Evolutionary conservation across 805 yeast species (phyloP).

Genomic region (Pichia kluyveri): DNA sequence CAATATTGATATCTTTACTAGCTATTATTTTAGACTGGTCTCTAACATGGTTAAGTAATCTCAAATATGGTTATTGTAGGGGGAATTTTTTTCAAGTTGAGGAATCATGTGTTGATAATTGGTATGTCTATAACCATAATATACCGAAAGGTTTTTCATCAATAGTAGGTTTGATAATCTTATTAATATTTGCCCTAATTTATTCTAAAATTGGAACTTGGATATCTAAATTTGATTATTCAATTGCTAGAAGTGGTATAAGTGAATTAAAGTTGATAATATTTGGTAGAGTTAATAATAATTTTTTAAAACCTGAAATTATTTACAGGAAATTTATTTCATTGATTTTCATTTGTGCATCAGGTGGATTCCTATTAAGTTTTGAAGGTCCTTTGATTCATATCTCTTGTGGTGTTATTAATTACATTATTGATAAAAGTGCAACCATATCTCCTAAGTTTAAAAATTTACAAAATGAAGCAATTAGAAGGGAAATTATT

Average conservation of each 20-base stretch:
- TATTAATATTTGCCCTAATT: slow-evolving; percentile 27
- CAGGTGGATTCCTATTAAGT: slow-evolving; percentile 71
- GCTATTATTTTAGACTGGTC: slow-evolving; percentile 41
- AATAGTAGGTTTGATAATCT: slow-evolving; percentile 16
- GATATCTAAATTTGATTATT: slow-evolving; percentile 25
- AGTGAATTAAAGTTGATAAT: slow-evolving; percentile 63
- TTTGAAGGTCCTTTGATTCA: slow-evolving; percentile 85
- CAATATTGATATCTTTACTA: slow-evolving; percentile 38
- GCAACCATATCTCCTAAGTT: slow-evolving; percentile 11
- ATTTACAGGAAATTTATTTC: slow-evolving; percentile 51
- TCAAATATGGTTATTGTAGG: slow-evolving; percentile 44
- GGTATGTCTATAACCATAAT: slow-evolving; percentile 25
- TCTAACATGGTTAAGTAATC: slow-evolving; percentile 42
- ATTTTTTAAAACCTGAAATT: slow-evolving; percentile 43
- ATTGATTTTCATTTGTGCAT: slow-evolving; percentile 55
- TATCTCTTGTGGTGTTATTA: slow-evolving; percentile 55
- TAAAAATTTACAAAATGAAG: slow-evolving; percentile 36
- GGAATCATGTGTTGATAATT: slow-evolving; percentile 24
- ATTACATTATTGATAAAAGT: slow-evolving; percentile 27
- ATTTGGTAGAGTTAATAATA: slow-evolving; percentile 50
- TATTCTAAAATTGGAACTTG: slow-evolving; percentile 32
- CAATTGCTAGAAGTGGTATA: slow-evolving; percentile 53
- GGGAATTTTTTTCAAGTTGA: slow-evolving; percentile 20
- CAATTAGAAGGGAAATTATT: slow-evolving; percentile 53
- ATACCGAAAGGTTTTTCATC: slow-evolving; percentile 9